phyloP scores from a whole-genome alignment of 2,329 filamentous ascomycete genomes.

The Clonostachys rhizophaga region DNA sequence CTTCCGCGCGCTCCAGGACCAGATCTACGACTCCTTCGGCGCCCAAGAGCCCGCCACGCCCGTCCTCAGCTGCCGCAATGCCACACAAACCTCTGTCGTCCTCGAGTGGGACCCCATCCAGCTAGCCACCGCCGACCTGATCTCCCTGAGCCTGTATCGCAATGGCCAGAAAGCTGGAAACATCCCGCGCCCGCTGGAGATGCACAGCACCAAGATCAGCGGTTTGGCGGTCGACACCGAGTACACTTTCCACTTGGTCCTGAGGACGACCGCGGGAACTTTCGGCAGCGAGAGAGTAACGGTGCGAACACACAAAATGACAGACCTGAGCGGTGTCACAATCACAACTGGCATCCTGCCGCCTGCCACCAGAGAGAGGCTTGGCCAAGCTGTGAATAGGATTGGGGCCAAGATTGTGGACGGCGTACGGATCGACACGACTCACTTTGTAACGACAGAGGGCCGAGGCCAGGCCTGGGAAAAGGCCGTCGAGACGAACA shows the following conservation, averaged over 20 bases:
- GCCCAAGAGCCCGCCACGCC: conserved; percentile 72
- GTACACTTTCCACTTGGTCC: conserved; percentile 89
- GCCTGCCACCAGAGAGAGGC: conserved; percentile 63
- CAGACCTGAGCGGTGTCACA: conserved; percentile 90
- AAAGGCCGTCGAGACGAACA: conserved; percentile 95
- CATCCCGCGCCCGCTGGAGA: conserved; percentile 81
- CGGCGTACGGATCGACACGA: conserved; percentile 90
- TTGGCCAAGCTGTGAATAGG: conserved; percentile 72
- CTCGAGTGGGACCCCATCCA: conserved; percentile 97
- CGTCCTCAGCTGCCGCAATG: conserved; percentile 86
- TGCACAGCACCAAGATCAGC: conserved; percentile 94
- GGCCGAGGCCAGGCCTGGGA: conserved; percentile 89
- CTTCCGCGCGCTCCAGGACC: conserved; percentile 83
- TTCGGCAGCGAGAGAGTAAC: conserved; percentile 77
- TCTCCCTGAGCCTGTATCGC: conserved; percentile 85
- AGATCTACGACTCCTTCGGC: conserved; percentile 84
- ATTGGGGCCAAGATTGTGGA: conserved; percentile 93
- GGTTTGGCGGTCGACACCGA: conserved; percentile 95
- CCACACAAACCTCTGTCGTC: conserved; percentile 96
- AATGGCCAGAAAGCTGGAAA: conserved; percentile 96
- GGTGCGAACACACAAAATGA: conserved; percentile 97
- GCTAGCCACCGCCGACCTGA: conserved; percentile 85
- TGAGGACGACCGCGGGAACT: conserved; percentile 87
- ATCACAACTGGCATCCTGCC: conserved; percentile 88
- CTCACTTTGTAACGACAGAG: conserved; percentile 96